Conservation (phyloP, 116 monocot genomes). For the Cymodocea nodosa region DNA sequence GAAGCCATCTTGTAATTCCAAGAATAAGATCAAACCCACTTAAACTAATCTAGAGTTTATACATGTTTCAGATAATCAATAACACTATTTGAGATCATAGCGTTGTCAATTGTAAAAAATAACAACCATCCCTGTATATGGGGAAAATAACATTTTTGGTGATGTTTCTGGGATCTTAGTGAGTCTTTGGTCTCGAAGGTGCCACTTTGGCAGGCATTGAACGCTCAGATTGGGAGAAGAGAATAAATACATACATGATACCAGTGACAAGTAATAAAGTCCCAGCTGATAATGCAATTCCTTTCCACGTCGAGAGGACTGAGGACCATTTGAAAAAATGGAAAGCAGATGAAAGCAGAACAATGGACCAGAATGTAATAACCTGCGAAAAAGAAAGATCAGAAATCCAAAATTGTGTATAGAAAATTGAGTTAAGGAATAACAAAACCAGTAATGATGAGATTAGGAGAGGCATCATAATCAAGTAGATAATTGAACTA, state of each 20-base stretch:
- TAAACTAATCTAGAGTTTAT: too few species aligned
- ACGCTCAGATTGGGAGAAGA: slow-evolving; percentile 80
- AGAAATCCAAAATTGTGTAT: neutral
- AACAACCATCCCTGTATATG: neutral
- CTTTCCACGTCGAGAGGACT: slow-evolving; percentile 74
- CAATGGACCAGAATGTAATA: slow-evolving; percentile 51
- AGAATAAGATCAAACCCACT: too few species aligned
- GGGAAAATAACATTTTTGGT: neutral
- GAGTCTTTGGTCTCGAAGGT: slow-evolving; percentile 42
- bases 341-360: slow-evolving; percentile 38
- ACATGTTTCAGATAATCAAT: too few species aligned
- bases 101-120: neutral
- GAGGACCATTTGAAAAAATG: slow-evolving; percentile 72
- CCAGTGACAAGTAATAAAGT: slow-evolving; percentile 49
- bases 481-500: neutral
- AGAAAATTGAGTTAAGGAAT: neutral
- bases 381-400: slow-evolving; percentile 31
- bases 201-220: slow-evolving; percentile 62
- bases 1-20: too few species aligned
- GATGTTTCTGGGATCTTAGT: slow-evolving; percentile 17
- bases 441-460: neutral
- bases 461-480: neutral
- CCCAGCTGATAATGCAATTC: slow-evolving; percentile 32
- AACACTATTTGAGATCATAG: neutral
- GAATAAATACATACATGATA: slow-evolving; percentile 66